These are phyloP conservation scores for Hymenochaete sp. DNA, from an alignment of 1,284 basidiomycete genomes.

Conservation along the genomic window DNA sequence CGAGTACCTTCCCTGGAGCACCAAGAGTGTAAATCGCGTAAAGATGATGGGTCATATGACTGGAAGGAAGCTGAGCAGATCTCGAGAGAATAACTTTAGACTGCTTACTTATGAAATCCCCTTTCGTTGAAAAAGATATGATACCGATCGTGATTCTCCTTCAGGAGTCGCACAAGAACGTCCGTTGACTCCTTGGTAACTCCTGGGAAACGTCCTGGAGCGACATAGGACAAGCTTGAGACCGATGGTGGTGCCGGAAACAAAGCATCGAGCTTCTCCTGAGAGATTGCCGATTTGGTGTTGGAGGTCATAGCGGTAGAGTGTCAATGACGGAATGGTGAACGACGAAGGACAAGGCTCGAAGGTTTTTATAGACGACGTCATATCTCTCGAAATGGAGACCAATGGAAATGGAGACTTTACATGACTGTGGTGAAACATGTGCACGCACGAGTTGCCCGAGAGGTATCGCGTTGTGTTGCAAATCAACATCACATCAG, in stretches of 20 bases:
- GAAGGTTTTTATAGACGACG: too few species aligned
- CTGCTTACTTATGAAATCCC: slow-evolving; percentile 47
- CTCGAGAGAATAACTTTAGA: background rate
- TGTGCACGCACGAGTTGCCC: too few species aligned
- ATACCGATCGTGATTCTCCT: slow-evolving; percentile 48
- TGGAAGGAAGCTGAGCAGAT: slow-evolving; percentile 21
- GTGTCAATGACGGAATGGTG: too few species aligned
- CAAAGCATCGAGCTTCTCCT: slow-evolving; percentile 23
- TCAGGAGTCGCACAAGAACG: slow-evolving; percentile 36
- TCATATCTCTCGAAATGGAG: too few species aligned
- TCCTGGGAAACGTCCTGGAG: slow-evolving; percentile 33
- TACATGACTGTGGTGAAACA: too few species aligned
- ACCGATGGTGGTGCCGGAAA: slow-evolving; percentile 33
- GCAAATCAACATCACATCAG: too few species aligned
- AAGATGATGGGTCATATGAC: slow-evolving; percentile 43
- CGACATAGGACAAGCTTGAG: slow-evolving; percentile 15
- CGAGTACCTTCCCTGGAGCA: slow-evolving; percentile 32
- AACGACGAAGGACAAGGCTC: too few species aligned
- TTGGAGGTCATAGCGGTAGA: too few species aligned
- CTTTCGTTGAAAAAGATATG: slow-evolving; percentile 56
- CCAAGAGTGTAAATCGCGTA: slow-evolving; percentile 45
- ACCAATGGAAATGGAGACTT: too few species aligned
- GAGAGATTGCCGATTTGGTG: too few species aligned
- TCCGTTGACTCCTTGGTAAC: slow-evolving; percentile 38
- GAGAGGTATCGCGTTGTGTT: too few species aligned